phyloP scores from a whole-genome alignment of 2,329 filamentous ascomycete genomes.

The Sodiomyces alkalinus region DNA sequence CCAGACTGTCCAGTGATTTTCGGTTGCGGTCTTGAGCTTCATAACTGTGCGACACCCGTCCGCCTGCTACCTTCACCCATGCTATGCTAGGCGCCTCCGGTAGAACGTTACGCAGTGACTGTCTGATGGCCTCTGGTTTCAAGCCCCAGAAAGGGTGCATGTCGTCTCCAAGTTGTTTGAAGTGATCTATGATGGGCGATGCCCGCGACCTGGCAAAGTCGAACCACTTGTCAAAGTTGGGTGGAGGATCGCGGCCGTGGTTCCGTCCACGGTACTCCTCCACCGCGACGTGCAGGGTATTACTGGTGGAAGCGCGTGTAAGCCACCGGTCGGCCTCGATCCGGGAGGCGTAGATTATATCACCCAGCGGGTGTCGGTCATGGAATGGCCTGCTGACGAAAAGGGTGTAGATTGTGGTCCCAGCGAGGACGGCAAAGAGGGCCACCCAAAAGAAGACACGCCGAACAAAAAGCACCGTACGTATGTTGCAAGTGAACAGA shows the following conservation, averaged over 20 bases:
- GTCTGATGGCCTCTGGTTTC: slow-evolving; percentile 50
- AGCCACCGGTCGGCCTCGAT: slow-evolving; percentile 34
- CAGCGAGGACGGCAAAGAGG: slow-evolving; percentile 20
- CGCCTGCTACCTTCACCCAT: slow-evolving; percentile 45
- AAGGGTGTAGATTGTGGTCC: slow-evolving; percentile 19
- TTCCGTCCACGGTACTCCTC: slow-evolving; percentile 35
- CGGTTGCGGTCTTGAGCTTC: slow-evolving; percentile 16
- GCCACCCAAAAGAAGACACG: slow-evolving; percentile 24
- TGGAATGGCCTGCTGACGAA: slow-evolving; percentile 9
- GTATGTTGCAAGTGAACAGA: slow-evolving; percentile 26
- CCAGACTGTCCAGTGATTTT: slow-evolving; percentile 25
- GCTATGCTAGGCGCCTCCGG: slow-evolving; percentile 26
- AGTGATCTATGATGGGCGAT: slow-evolving; percentile 65
- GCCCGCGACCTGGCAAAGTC: slow-evolving; percentile 54
- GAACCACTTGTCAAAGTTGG: slow-evolving; percentile 75
- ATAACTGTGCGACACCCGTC: slow-evolving; percentile 33
- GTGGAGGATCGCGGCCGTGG: slow-evolving; percentile 56
- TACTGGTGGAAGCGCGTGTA: slow-evolving; percentile 28
- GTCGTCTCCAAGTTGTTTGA: slow-evolving; percentile 62
- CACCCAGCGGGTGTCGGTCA: slow-evolving; percentile 29
- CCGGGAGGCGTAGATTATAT: slow-evolving; percentile 31
- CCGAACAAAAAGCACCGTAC: slow-evolving; percentile 24
- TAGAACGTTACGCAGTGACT: slow-evolving; percentile 28
- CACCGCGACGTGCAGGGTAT: slow-evolving; percentile 29
- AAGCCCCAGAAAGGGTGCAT: slow-evolving; percentile 67